Base-by-base conservation (phyloP, 495 filamentous ascomycete species). In the Wilcoxina mikolae region DNA sequence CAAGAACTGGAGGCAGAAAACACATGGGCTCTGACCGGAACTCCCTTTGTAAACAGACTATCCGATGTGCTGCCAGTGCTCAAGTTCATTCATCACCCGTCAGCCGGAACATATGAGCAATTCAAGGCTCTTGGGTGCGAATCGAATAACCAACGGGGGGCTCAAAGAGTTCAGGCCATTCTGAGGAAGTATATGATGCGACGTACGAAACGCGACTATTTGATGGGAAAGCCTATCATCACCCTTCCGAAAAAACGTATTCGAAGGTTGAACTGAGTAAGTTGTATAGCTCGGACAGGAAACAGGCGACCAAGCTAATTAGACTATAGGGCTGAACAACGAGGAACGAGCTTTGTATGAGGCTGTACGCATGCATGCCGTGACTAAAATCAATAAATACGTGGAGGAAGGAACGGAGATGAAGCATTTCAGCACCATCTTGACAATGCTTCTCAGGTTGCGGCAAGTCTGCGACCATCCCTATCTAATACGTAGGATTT, bases 21-120 rank as follows among this genome's bases (percentile, higher is more conserved):
- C 38, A 61, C 43, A 3, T 70, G 68, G 68, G 56, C 58, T 2
- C 54, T 70, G 4, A 63, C 65, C 0, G 68, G 68, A 7, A 70
- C 68, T 5, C 68, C 68, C 3, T 53, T 69, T n/a, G 59, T 62
- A 15, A 70, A 69, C 24, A 44, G 18, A 0, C n/a, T 68, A 1
- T 25, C 57, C 1, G 68, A 59, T 50, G 42, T 54, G 0, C 57
- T 23, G 35, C 42, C 56, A 17, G 28, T 53, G 2, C 55, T 65
- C 22, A 28, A 27, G 2, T 64, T 65, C 24, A 35, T 65, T 24
- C 26, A 54, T 1, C 56, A 59, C 49, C 60, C 59, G 2, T 42
- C 55, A 35, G 23, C 51, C 10, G 33, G 45, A 1, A 24, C 5
- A 3, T 18, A 27, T 7, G 24, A 52, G 3, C 17, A 18, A 7